Conservation (phyloP, 768 basidiomycete species). For the Leccinum disarticulatum region DNA sequence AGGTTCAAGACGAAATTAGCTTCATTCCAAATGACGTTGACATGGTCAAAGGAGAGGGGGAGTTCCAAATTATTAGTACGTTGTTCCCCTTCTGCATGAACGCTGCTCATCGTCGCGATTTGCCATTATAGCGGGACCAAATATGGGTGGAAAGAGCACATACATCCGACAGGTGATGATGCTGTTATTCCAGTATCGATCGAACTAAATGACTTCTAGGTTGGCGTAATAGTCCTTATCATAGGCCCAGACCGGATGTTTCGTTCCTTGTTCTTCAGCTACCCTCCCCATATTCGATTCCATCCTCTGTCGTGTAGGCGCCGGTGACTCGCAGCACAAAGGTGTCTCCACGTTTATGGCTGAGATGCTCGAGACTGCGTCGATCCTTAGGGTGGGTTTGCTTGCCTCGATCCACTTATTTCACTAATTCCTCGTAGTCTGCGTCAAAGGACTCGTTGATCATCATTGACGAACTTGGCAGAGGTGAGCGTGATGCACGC, state of each 20-base stretch:
- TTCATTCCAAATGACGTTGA: constrained; percentile 97
- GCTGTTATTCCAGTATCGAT: background rate
- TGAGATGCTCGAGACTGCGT: constrained; percentile 98
- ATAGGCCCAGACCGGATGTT: constrained; percentile 94
- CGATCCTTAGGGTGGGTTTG: constrained; percentile 74
- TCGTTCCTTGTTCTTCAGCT: constrained; percentile 90
- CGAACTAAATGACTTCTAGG: constrained; percentile 40
- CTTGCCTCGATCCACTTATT: background rate
- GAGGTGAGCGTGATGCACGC: constrained; percentile 48
- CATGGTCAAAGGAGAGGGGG: constrained; percentile 91
- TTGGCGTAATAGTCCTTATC: constrained; percentile 95
- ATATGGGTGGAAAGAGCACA: constrained; percentile 99
- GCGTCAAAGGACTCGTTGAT: constrained; percentile 91
- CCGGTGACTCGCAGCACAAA: constrained; percentile 96
- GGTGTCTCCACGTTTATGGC: constrained; percentile 99
- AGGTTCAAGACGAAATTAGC: constrained; percentile 91
- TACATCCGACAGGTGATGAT: constrained; percentile 83
- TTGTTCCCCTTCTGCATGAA: background rate
- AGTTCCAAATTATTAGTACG: constrained; percentile 94
- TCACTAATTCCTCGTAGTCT: constrained; percentile 48
- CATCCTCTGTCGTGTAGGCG: constrained; percentile 92
- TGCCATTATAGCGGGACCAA: constrained; percentile 73
- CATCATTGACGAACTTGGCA: constrained; percentile 95
- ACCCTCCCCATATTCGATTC: constrained; percentile 92
- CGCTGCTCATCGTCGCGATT: constrained; percentile 1